These are phyloP conservation scores for Erysimum cheiranthoides DNA, from an alignment of 345 rosid species.

Conservation along the genomic window DNA sequence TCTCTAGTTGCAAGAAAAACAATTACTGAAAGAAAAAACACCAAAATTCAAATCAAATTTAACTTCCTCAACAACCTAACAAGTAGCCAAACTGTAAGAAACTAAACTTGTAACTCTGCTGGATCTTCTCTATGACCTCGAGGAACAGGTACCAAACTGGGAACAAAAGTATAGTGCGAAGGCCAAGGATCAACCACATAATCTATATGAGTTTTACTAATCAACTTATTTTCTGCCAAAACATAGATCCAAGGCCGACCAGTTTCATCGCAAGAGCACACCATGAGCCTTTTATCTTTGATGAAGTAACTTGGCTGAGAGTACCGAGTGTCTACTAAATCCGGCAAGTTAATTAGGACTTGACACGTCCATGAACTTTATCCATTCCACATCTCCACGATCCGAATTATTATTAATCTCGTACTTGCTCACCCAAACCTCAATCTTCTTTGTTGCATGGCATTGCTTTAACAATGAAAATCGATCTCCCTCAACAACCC, in stretches of 20 bases:
- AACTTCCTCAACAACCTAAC: neutral
- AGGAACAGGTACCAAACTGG: slow-evolving; percentile 9
- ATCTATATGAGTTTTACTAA: neutral
- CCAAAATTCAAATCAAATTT: neutral
- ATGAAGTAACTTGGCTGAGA: slow-evolving; percentile 9
- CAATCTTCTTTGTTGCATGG: neutral
- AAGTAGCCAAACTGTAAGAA: neutral
- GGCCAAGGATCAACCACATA: neutral
- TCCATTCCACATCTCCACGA: neutral
- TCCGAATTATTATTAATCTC: neutral
- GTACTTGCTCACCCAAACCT: neutral
- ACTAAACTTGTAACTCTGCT: neutral
- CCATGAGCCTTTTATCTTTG: neutral
- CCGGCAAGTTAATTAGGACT: neutral
- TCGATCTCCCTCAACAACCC: neutral
- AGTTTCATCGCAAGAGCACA: neutral
- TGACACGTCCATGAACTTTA: neutral
- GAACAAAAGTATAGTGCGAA: neutral
- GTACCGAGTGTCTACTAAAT: neutral
- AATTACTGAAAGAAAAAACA: neutral
- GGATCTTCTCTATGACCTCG: neutral
- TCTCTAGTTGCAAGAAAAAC: neutral
- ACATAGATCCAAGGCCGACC: slow-evolving; percentile 7
- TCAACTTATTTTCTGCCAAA: neutral
- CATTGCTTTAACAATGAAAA: neutral